Base-by-base conservation (phyloP, 768 basidiomycete species). In the Cystofilobasidium capitatum region DNA sequence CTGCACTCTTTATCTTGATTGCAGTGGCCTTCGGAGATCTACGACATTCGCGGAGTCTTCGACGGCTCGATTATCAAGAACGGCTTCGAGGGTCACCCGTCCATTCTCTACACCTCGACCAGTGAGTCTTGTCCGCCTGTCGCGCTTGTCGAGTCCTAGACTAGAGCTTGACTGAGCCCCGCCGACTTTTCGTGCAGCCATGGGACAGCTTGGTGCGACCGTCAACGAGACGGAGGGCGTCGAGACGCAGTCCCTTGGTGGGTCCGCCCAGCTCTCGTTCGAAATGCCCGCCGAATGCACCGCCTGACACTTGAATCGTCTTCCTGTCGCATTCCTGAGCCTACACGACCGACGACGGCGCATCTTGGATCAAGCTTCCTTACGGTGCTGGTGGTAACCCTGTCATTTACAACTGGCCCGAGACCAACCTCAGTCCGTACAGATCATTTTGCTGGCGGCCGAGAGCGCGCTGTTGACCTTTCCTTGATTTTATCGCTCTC, bases 21-120 rank as follows among this genome's bases (percentile, higher is more conserved):
- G 17, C 49, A 72, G 71, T 70, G 63, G 55, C 71, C 71, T n/a
- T 65, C 62, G n/a, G 35, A 67, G 31, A 45, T 71, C n/a, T 72
- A 72, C 69, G 71, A 72, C 47, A 72, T 72, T 42, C 71, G 71
- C 6, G 71, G 71, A 24, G 71, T 73, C 6, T 72, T 72, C 40
- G 72, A 73, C 35, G 71, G 71, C 26, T 61, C 65, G 0, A 71
- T 72, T 29, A 70, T 73, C 54, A 61, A 64, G 60, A 37, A 69
- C 22, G 72, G 72, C 3, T 58, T 39, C 60, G 40, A 70, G 16
- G 72, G 72, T 0, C 54, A 69, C 36, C 71, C 71, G 3, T 64
- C 67, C 14, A 70, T 68, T 42, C 60, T 71, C 40, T 72, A 72
- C 64, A 71, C 71, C 29, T 66, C 69, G 29, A 65, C 66, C 39